phyloP scores from a whole-genome alignment of 2,329 filamentous ascomycete species.

The Penicillium sumatraense region DNA sequence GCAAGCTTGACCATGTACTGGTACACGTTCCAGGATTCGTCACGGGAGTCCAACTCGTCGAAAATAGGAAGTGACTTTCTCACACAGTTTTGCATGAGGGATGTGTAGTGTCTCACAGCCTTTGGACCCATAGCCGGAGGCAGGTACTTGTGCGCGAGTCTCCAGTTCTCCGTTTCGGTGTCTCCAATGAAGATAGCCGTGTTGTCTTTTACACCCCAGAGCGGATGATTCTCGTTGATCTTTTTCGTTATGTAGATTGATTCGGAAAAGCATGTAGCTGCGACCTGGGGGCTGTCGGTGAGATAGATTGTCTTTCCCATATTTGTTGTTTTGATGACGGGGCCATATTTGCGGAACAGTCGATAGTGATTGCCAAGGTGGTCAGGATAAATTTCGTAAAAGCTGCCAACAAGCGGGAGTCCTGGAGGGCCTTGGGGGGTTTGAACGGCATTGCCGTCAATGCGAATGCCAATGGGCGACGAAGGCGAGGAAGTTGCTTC shows the following conservation, averaged over 20 bases:
- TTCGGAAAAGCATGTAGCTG: conserved; percentile 54
- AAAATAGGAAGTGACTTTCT: conserved; percentile 56
- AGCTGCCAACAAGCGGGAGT: conserved; percentile 54
- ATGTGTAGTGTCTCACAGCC: conserved; percentile 51
- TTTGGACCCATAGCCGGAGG: conserved; percentile 23
- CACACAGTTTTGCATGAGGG: conserved; percentile 61
- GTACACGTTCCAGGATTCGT: conserved; percentile 53
- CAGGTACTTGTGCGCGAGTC: conserved; percentile 61
- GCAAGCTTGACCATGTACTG: conserved; percentile 57
- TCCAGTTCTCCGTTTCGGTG: conserved; percentile 37
- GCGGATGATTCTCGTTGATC: conserved; percentile 44
- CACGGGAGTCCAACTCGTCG: conserved; percentile 54
- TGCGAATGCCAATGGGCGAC: conserved; percentile 7
- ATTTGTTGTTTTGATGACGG: conserved; percentile 57
- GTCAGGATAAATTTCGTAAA: conserved; percentile 61
- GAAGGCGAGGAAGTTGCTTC: conserved; percentile 9
- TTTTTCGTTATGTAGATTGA: conserved; percentile 59
- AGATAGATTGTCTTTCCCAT: conserved; percentile 57
- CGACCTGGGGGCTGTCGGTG: conserved; percentile 56
- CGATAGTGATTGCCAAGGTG: conserved; percentile 62
- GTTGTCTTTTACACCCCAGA: conserved; percentile 31
- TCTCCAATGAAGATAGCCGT: conserved; percentile 40
- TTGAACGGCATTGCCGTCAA: conserved; percentile 17
- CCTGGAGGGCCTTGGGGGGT: conserved; percentile 15
- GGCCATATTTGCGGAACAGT: conserved; percentile 58